Conservation (phyloP, 805 yeast species). For the Schwanniomyces polymorphus region DNA sequence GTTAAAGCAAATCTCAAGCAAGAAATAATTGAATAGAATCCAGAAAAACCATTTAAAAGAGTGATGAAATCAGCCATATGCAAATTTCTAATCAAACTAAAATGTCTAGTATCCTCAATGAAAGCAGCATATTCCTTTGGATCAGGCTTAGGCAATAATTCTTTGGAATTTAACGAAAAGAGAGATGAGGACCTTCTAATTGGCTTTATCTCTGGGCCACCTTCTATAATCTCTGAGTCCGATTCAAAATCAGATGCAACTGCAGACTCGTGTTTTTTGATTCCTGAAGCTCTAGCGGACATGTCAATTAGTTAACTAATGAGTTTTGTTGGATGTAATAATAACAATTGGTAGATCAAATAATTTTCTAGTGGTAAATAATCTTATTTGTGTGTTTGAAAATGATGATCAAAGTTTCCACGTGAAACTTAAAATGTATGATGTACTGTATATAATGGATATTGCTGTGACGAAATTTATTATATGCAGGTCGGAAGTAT, state of each 20-base stretch:
- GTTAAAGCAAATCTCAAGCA: constrained; percentile 80
- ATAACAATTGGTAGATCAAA: background rate
- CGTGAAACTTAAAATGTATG: no score
- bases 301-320: background rate
- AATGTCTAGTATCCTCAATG: constrained; percentile 80
- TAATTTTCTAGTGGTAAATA: no score
- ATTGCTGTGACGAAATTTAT: no score
- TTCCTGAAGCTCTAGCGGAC: constrained; percentile 13
- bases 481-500: no score
- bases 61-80: constrained; percentile 98
- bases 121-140: constrained; percentile 75
- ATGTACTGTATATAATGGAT: no score
- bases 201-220: constrained; percentile 19
- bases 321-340: background rate
- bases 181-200: constrained; percentile 55
- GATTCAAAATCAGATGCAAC: constrained; percentile 37
- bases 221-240: constrained; percentile 22
- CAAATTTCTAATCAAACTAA: constrained; percentile 79
- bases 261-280: constrained; percentile 32
- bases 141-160: constrained; percentile 73
- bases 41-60: constrained; percentile 88
- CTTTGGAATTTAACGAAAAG: constrained; percentile 49
- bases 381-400: no score
- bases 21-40: constrained; percentile 86
- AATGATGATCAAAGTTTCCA: no score